phyloP scores from a whole-genome alignment of 1,284 basidiomycete genomes.

The Ustilago esculenta region DNA sequence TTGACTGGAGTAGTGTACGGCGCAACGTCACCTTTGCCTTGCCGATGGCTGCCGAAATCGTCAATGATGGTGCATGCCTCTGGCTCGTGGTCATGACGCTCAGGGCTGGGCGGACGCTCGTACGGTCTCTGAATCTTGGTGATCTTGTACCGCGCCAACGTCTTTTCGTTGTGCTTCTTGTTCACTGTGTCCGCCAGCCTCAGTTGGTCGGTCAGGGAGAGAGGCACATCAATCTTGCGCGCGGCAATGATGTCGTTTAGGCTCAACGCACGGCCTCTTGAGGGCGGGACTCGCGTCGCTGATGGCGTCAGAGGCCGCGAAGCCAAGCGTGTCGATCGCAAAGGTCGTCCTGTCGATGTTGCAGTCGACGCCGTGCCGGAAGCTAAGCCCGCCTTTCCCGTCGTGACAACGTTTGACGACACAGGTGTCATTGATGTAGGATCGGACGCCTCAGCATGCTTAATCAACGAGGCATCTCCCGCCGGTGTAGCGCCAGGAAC shows the following conservation, averaged over 20 bases:
- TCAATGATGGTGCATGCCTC: constrained; percentile 43
- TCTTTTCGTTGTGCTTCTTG: constrained; percentile 50
- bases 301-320: constrained; percentile 27
- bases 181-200: constrained; percentile 41
- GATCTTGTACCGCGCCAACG: constrained; percentile 41
- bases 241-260: constrained; percentile 48
- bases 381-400: no score
- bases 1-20: constrained; percentile 35
- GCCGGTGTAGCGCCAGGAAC: background rate
- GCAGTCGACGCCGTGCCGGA: no score
- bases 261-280: constrained; percentile 37
- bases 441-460: constrained; percentile 13
- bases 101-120: constrained; percentile 44
- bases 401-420: background rate
- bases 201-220: constrained; percentile 41
- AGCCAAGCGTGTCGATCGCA: constrained; percentile 25
- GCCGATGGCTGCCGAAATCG: constrained; percentile 32
- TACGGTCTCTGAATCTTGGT: constrained; percentile 42
- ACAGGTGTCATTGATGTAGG: background rate
- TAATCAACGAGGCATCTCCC: constrained; percentile 1
- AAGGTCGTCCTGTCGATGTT: constrained; percentile 21
- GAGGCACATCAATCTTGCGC: constrained; percentile 43
- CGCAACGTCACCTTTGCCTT: constrained; percentile 33
- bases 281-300: constrained; percentile 28
- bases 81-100: constrained; percentile 43